Evolutionary conservation across 768 basidiomycete species (phyloP).

Genomic region (Trametes sanguinea): DNA sequence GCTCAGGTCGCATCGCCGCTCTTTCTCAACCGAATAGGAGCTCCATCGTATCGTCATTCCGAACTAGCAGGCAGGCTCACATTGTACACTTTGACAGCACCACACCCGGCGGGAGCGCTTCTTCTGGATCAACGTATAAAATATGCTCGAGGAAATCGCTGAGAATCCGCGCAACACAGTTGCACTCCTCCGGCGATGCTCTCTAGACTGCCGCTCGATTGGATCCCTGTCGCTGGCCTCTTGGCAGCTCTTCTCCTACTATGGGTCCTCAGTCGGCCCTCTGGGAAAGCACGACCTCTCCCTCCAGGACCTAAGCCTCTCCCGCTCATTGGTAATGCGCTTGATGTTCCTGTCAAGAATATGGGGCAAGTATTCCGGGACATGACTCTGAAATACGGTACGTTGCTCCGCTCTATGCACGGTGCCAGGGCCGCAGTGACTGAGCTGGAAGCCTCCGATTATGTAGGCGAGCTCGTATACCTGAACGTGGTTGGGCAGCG

Average conservation of each 20-base stretch:
- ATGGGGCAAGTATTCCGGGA: background rate
- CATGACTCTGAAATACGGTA: slow-evolving; percentile 2
- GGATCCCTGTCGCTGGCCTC: background rate
- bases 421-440: no score
- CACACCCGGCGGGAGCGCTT: no score
- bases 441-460: no score
- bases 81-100: no score
- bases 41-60: no score
- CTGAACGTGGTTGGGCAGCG: slow-evolving; percentile 16
- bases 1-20: no score
- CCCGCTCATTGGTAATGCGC: slow-evolving; percentile 20
- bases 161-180: no score
- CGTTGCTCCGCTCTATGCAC: background rate
- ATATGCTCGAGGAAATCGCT: no score
- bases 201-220: background rate
- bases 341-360: slow-evolving; percentile 13
- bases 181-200: no score
- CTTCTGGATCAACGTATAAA: no score
- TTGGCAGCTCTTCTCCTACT: background rate
- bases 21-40: no score
- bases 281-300: background rate
- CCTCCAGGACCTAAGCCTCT: slow-evolving; percentile 22
- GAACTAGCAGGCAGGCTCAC: no score
- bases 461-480: slow-evolving; percentile 23
- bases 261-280: background rate